A percentile compares a stretch with the other conserved stretches of the same genome.
Conservation (phyloP, 495 filamentous ascomycete genomes). For the Melanomma pulvis-pyrius region DNA sequence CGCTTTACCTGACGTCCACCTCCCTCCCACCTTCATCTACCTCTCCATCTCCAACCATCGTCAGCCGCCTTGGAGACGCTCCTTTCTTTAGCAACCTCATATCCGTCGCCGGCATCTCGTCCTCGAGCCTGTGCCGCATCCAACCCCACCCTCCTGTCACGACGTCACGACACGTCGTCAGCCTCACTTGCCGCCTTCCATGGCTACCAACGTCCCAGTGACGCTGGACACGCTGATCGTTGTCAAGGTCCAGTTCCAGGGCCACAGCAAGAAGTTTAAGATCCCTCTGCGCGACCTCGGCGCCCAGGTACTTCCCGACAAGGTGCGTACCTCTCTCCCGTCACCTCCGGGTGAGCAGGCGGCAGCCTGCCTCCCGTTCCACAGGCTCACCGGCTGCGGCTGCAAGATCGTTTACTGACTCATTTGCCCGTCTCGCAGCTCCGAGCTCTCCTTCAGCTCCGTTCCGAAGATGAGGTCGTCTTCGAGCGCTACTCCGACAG, state of each 20-base stretch:
- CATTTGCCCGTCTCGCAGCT: slow-evolving; percentile 58
- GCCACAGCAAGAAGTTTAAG: slow-evolving; percentile 79
- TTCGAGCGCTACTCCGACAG: slow-evolving; percentile 98
- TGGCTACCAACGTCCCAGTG: slow-evolving; percentile 58
- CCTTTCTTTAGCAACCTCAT: slow-evolving; percentile 5
- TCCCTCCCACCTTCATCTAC: slow-evolving; percentile 1
- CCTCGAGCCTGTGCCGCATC: slow-evolving; percentile 12
- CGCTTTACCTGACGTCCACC: neutral
- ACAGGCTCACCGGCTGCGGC: neutral
- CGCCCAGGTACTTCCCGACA: slow-evolving; percentile 72
- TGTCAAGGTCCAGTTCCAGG: slow-evolving; percentile 79
- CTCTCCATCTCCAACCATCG: slow-evolving; percentile 27
- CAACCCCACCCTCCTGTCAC: neutral
- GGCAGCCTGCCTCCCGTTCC: slow-evolving; percentile 8
- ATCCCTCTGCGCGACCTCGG: slow-evolving; percentile 85
- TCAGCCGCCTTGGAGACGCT: neutral
- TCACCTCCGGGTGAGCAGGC: slow-evolving; percentile 8
- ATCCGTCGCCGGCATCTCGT: slow-evolving; percentile 12
- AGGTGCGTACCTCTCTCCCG: slow-evolving; percentile 66
- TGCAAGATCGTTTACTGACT: neutral
- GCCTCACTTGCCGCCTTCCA: slow-evolving; percentile 39
- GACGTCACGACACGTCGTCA: slow-evolving; percentile 29
- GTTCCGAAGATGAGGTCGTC: slow-evolving; percentile 65
- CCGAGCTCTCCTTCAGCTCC: slow-evolving; percentile 70
- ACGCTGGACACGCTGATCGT: slow-evolving; percentile 77